Percentiles rank a stretch among this genome's conserved stretches.
These are phyloP conservation scores for Hebeloma cylindrosporum DNA, from an alignment of 768 basidiomycete species.

Conservation along the genomic window DNA sequence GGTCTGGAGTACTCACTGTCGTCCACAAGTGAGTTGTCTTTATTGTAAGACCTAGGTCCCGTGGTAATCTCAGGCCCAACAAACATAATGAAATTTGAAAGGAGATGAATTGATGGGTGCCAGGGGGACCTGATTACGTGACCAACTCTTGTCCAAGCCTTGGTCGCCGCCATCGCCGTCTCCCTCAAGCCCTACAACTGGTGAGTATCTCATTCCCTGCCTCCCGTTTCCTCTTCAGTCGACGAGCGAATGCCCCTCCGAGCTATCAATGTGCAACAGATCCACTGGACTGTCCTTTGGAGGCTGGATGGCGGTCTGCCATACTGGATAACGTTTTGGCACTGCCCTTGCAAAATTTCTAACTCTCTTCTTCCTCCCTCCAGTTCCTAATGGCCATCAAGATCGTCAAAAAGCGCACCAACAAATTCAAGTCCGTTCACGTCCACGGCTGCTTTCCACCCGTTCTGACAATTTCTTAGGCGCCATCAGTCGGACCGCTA, in stretches of 20 bases:
- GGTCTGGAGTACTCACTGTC: conserved; percentile 18
- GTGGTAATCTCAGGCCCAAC: too few species aligned
- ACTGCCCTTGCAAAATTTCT: conserved; percentile 20
- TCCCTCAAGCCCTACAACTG: conserved; percentile 50
- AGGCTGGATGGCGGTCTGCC: conserved; percentile 36
- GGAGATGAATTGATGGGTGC: conserved; percentile 8
- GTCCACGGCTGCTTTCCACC: not conserved
- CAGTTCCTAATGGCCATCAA: conserved; percentile 54
- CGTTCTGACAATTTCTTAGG: conserved; percentile 40
- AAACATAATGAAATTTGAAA: too few species aligned
- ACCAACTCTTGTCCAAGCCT: conserved; percentile 19
- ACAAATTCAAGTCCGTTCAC: conserved; percentile 83
- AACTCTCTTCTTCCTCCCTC: conserved; percentile 10
- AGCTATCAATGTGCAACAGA: conserved; percentile 14
- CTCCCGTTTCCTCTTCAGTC: conserved; percentile 13
- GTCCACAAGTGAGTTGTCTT: conserved; percentile 14
- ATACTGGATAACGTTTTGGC: conserved; percentile 29
- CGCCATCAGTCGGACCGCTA: conserved; percentile 99
- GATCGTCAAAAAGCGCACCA: conserved; percentile 96
- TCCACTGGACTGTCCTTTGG: conserved; percentile 16
- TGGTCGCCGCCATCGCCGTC: conserved; percentile 39
- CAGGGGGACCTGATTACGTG: conserved; percentile 28
- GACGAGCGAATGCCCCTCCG: conserved; percentile 13
- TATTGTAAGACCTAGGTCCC: conserved; percentile 12
- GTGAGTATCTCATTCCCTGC: conserved; percentile 45